These are phyloP conservation scores for Tylopilus sp. DNA, from an alignment of 768 basidiomycete genomes.

Conservation along the genomic window DNA sequence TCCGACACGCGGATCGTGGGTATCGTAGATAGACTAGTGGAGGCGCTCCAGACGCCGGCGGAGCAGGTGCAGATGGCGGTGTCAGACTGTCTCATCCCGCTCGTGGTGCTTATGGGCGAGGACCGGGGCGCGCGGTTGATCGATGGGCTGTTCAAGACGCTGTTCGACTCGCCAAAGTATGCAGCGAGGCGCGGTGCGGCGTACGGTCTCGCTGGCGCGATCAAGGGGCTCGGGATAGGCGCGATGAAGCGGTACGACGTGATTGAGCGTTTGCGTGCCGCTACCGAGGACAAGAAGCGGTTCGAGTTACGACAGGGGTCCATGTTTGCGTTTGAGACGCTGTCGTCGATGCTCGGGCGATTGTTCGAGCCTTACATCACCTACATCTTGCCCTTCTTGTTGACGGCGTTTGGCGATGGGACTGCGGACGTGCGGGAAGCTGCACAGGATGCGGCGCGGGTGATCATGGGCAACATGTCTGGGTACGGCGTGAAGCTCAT, in stretches of 20 bases:
- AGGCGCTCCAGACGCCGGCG: constrained; percentile 88
- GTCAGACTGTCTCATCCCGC: constrained; percentile 88
- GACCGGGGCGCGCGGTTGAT: constrained; percentile 50
- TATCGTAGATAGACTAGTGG: constrained; percentile 82
- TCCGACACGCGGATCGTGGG: constrained; percentile 73
- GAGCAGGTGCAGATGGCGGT: constrained; percentile 97
- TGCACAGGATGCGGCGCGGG: constrained; percentile 84
- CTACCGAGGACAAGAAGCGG: constrained; percentile 85
- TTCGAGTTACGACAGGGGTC: constrained; percentile 89
- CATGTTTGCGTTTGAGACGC: constrained; percentile 91
- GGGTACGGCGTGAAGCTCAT: constrained; percentile 96
- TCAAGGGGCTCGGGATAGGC: constrained; percentile 86
- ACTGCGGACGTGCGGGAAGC: constrained; percentile 89
- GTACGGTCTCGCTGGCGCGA: constrained; percentile 89
- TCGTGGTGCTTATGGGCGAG: constrained; percentile 66
- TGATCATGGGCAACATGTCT: constrained; percentile 94
- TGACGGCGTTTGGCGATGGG: constrained; percentile 84
- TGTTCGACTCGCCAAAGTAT: constrained; percentile 81
- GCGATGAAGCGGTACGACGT: constrained; percentile 83
- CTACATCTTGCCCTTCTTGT: constrained; percentile 76
- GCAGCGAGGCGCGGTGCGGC: constrained; percentile 95
- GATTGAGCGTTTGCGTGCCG: constrained; percentile 65
- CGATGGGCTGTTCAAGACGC: constrained; percentile 70
- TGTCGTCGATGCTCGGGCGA: constrained; percentile 82
- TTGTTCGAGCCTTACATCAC: constrained; percentile 92